Evolutionary conservation across 1,139 yeast genomes (phyloP).

Genomic region (Yarrowia galli): DNA sequence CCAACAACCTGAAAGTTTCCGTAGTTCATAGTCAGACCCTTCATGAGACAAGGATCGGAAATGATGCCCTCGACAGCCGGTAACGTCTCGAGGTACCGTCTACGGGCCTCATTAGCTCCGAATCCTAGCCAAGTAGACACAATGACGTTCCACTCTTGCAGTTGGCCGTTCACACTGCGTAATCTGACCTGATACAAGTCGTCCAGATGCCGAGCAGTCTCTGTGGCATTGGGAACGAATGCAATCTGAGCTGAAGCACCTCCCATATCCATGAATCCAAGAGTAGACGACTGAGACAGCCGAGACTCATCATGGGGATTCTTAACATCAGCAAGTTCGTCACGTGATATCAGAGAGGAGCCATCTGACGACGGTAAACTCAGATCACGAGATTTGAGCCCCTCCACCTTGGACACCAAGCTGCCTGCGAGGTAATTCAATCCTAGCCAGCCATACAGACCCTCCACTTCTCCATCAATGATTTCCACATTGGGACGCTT

Average conservation of each 20-base stretch:
- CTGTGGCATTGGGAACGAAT: slow-evolving; percentile 69
- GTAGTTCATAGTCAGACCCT: slow-evolving; percentile 48
- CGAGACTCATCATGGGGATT: slow-evolving; percentile 50
- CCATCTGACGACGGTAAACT: not conserved
- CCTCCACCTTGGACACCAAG: slow-evolving; percentile 48
- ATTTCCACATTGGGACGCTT: slow-evolving; percentile 61
- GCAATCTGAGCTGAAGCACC: slow-evolving; percentile 86
- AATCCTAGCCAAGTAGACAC: slow-evolving; percentile 80
- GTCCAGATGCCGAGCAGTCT: slow-evolving; percentile 61
- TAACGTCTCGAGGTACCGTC: slow-evolving; percentile 56
- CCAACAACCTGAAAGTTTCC: slow-evolving; percentile 55
- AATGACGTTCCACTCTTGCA: slow-evolving; percentile 60
- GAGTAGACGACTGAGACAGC: slow-evolving; percentile 43
- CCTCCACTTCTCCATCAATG: slow-evolving; percentile 78
- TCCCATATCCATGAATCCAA: slow-evolving; percentile 81
- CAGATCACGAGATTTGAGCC: slow-evolving; percentile 33
- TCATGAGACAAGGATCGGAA: slow-evolving; percentile 71
- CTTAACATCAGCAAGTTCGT: slow-evolving; percentile 55
- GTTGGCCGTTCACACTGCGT: slow-evolving; percentile 53
- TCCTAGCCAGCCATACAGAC: slow-evolving; percentile 83
- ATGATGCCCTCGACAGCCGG: slow-evolving; percentile 44
- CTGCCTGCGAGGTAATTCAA: slow-evolving; percentile 68
- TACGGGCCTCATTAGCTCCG: slow-evolving; percentile 77
- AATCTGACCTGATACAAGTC: slow-evolving; percentile 62
- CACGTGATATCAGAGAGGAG: not conserved